phyloP scores from a whole-genome alignment of 176 grass and related monocot species.

The Zea mays region DNA sequence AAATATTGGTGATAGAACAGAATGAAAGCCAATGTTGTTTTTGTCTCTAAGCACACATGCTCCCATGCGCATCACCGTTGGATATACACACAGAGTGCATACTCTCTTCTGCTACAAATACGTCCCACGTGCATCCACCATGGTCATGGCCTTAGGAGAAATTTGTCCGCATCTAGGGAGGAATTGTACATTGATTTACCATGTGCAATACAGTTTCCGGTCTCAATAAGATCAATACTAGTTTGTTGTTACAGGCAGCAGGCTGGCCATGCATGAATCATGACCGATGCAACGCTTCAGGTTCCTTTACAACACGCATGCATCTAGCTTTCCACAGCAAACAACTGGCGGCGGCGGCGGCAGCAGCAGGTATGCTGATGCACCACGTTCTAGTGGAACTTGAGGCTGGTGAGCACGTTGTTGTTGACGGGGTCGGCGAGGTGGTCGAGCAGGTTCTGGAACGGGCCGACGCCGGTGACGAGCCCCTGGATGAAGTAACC shows the following conservation, averaged over 20 bases:
- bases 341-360: neutral
- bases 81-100: too few species aligned
- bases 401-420: constrained; percentile 95
- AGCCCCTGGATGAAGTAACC: constrained; percentile 66
- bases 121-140: neutral
- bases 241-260: constrained; percentile 31
- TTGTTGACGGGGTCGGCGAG: constrained; percentile 84
- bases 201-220: constrained; percentile 14
- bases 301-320: neutral
- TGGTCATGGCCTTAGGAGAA: neutral
- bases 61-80: too few species aligned
- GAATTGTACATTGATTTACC: constrained; percentile 31
- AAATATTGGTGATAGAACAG: too few species aligned
- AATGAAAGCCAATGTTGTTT: too few species aligned
- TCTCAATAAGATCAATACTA: constrained; percentile 16
- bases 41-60: too few species aligned
- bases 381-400: constrained; percentile 70
- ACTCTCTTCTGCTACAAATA: too few species aligned
- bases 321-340: neutral
- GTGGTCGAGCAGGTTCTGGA: constrained; percentile 92
- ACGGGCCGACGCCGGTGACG: constrained; percentile 76
- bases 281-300: neutral
- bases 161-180: neutral
- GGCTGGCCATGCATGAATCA: neutral
- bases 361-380: neutral